Evolutionary conservation across 2,329 filamentous ascomycete species (phyloP), one percentile per base, ranked within the genome.

Genomic region (Aspergillus vadensis): DNA sequence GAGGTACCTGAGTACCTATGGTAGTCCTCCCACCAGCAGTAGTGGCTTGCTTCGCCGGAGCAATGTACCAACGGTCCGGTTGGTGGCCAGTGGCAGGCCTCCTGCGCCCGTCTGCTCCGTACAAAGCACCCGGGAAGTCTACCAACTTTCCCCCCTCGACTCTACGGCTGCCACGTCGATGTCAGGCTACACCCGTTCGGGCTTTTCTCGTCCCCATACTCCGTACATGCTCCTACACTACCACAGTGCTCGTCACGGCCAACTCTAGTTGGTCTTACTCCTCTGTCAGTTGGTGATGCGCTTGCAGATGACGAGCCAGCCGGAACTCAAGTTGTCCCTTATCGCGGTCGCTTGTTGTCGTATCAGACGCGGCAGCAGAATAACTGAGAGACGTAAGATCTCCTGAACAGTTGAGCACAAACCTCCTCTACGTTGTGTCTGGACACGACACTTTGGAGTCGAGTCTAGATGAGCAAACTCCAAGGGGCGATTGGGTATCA

Each of bases 151-250:
- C 61, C 57, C 63, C 62, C 52, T 66, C 65, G 63, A 67, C 64
- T 67, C 62, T 51, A 55, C 52, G 60, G 47, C 60, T 64, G 66
- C 66, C 66, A 68, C 66, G 66, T 68, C 64, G 63, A 60, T 61
- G 8, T 57, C 56, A 57, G 61, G 55, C 65, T 64, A 67, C 65
- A 62, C 65, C 63, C 58, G 52, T 63, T 63, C 52, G 53, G 65
- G 65, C 36, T 52, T 43, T 43, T 43, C 25, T 39, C 47, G 19
- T 38, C 58, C 44, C 44, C 54, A 57, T 52, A 55, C 39, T 6
- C 23, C 3, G 15, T 47, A 14, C 32, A 36, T 36, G 10, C 32
- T 36, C 38, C 53, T 44, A 49, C 17, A 55, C 43, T 47, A 39
- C 39, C 23, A 43, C 9, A n/a, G 38, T 54, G 19, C 17, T 27